Conservation (phyloP, 2,329 filamentous ascomycete species). For the Fusarium anguioides region DNA sequence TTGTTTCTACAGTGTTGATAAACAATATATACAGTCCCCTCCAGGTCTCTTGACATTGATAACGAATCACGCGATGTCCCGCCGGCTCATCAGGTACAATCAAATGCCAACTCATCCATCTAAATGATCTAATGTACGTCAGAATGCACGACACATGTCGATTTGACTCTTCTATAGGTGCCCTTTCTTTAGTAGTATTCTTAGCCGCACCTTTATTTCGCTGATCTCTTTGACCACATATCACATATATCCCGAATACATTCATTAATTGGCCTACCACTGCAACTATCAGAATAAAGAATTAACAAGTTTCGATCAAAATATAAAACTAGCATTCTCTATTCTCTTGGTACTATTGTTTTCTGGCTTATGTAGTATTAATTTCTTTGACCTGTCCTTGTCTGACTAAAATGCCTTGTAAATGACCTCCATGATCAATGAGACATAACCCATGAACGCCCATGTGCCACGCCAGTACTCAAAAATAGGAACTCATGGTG, state of each 20-base stretch:
- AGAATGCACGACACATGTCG: constrained; percentile 36
- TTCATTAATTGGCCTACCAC: background rate
- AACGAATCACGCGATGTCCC: constrained; percentile 34
- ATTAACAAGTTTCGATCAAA: background rate
- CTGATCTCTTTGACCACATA: constrained; percentile 19
- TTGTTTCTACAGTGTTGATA: background rate
- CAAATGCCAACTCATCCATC: constrained; percentile 25
- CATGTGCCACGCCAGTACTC: constrained; percentile 23
- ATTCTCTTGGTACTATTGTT: background rate
- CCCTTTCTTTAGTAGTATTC: constrained; percentile 11
- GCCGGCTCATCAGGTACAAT: constrained; percentile 36
- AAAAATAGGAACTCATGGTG: background rate
- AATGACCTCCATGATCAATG: constrained; percentile 35
- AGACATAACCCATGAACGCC: constrained; percentile 30
- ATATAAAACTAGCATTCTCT: background rate
- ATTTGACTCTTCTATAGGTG: constrained; percentile 18
- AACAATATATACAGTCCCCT: background rate
- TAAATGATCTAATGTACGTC: no score
- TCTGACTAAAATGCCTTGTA: background rate
- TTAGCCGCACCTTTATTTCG: constrained; percentile 19
- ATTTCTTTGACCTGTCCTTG: background rate
- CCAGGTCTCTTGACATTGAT: constrained; percentile 40
- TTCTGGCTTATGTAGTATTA: background rate
- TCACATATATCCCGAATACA: background rate
- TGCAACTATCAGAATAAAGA: constrained; percentile 13